Evolutionary conservation across 306 rosid species (phyloP).

Genomic region (Gastrolobium bilobum): DNA sequence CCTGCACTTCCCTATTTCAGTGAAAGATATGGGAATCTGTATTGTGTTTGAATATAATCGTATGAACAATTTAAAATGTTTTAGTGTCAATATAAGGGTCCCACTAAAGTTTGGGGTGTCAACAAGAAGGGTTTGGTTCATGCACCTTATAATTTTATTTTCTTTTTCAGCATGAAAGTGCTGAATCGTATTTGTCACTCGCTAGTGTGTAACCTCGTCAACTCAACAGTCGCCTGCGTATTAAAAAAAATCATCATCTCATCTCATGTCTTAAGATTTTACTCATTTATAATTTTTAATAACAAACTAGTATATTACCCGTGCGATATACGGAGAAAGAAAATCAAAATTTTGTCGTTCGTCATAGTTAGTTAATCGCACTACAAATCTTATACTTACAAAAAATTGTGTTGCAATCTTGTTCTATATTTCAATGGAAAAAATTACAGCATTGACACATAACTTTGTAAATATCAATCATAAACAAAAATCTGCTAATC

Average conservation of each 20-base stretch:
- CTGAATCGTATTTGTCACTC: slow-evolving; percentile 15
- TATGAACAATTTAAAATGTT: background rate
- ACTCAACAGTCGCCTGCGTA: background rate
- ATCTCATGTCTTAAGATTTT: too few species aligned
- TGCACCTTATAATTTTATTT: slow-evolving; percentile 44
- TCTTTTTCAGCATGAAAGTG: background rate
- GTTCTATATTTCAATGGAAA: too few species aligned
- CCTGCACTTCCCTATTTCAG: background rate
- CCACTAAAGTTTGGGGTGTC: slow-evolving; percentile 43
- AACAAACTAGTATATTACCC: too few species aligned
- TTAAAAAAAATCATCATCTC: background rate
- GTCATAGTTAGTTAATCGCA: too few species aligned
- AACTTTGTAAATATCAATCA: too few species aligned
- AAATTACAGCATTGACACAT: too few species aligned
- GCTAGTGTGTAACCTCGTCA: background rate
- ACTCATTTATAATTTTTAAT: too few species aligned
- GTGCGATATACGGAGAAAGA: too few species aligned
- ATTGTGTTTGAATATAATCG: background rate
- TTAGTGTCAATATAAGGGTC: slow-evolving; percentile 14
- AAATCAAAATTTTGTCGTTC: too few species aligned
- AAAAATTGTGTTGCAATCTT: too few species aligned
- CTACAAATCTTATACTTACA: too few species aligned
- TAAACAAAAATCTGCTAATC: too few species aligned
- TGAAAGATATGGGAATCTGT: background rate
- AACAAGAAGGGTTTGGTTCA: slow-evolving; percentile 55